Base-by-base conservation (phyloP, 1,284 basidiomycete genomes). In the Tremellales sp. region DNA sequence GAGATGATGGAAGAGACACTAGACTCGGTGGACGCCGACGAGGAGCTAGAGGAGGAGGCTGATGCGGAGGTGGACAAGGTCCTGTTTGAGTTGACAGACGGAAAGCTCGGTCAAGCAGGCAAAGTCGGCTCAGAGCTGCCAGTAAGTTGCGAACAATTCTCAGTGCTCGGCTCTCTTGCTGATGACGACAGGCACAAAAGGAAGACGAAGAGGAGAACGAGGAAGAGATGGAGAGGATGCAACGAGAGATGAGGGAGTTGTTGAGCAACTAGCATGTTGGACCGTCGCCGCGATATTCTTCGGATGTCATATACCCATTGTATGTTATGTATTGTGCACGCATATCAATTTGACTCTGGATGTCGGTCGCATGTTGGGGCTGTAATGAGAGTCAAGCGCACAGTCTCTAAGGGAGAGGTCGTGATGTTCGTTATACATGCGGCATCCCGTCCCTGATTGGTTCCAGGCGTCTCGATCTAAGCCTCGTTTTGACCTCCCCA, bases 21-120 rank as follows among this genome's bases (percentile, higher is more conserved):
- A 21, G 84, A 89, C 41, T 59, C 62, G 15, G 78, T 89, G 70
- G 86, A 90, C 8, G 92, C 96, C 54, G 92, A 96, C 46, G 91
- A 94, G 54, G 93, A 93, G 60, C 72, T 98, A 43, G 91, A 96
- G 64, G 92, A 94, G 61, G 96, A 98, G 74, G 96, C 96, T 0
- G 90, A 97, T 64, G 89, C 83, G 19, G 96, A 98, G 68, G 90
- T 99, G 11, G 94, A 98, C 72, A 97, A 94, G 70, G 89, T 99
- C 3, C 73, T 99, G 35, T 97, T 86, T 63, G 90, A 97, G 54
- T 80, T 99, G 52, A 99, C 96, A 5, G 86, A 97, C 62, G 96
- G 94, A 56, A 97, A 97, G 76, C 79, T 97, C 3, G 92, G 91
- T 5, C 82, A 87, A 69, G 86, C 82, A 43, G 87, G 86, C 6